A percentile compares a stretch with the other conserved stretches of the same genome.
phyloP scores from a whole-genome alignment of 148 eudicot genomes.

The Arbutus unedo region DNA sequence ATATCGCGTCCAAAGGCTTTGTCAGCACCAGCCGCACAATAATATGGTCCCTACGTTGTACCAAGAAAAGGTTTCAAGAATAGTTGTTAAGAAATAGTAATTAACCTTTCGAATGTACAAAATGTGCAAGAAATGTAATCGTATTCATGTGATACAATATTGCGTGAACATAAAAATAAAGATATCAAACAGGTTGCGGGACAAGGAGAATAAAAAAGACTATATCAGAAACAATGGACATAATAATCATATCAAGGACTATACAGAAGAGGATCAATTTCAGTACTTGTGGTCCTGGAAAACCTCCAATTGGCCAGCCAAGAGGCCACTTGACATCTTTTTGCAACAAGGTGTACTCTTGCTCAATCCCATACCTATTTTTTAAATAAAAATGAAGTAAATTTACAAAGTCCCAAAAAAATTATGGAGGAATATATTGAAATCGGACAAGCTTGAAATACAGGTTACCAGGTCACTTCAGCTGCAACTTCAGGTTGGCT shows the following conservation, averaged over 20 bases:
- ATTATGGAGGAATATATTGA: neutral
- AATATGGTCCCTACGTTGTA: constrained; percentile 45
- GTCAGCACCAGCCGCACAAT: constrained; percentile 50
- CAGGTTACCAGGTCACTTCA: constrained; percentile 42
- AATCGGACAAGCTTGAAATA: neutral
- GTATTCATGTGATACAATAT: too few relatives aligned
- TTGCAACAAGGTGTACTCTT: constrained; percentile 53
- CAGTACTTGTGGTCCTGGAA: constrained; percentile 49
- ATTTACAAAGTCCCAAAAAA: neutral
- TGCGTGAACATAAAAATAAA: neutral
- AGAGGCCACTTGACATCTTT: constrained; percentile 48
- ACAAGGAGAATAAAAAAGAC: neutral
- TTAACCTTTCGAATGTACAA: neutral
- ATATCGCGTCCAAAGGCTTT: constrained; percentile 58
- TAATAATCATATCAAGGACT: too few relatives aligned
- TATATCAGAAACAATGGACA: neutral
- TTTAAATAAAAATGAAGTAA: neutral
- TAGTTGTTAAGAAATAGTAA: neutral
- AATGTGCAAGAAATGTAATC: neutral
- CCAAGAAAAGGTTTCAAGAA: neutral
- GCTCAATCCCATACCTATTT: constrained; percentile 49
- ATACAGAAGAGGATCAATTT: neutral
- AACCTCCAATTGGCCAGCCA: constrained; percentile 55
- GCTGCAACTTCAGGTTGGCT: constrained; percentile 40
- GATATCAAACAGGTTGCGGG: neutral